These are phyloP conservation scores for Colletotrichum liaoningense DNA, from an alignment of 2,329 filamentous ascomycete species.

Conservation along the genomic window DNA sequence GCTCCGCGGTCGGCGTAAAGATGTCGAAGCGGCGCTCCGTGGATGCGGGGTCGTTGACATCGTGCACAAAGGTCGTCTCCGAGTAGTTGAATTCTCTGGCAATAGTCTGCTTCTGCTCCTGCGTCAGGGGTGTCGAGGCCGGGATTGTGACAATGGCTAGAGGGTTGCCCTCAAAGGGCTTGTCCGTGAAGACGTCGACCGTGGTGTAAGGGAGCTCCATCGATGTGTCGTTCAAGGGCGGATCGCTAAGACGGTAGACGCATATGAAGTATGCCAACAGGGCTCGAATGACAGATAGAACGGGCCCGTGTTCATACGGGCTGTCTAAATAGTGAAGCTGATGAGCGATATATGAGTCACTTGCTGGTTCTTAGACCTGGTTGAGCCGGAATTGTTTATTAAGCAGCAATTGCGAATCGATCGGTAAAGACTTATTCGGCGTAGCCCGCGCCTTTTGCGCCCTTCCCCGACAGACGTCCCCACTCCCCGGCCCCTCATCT, in stretches of 20 bases:
- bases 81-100: slow-evolving; percentile 73
- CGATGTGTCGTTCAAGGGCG: not conserved
- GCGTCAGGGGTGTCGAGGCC: slow-evolving; percentile 53
- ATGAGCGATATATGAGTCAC: not conserved
- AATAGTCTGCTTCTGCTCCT: slow-evolving; percentile 67
- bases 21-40: slow-evolving; percentile 65
- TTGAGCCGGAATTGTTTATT: not conserved
- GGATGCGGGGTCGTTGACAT: slow-evolving; percentile 46
- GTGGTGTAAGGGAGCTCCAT: slow-evolving; percentile 62
- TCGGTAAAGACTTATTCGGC: not conserved
- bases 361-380: not conserved
- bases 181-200: slow-evolving; percentile 68
- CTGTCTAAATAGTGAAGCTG: not conserved
- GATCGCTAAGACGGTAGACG: too few species aligned
- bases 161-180: slow-evolving; percentile 66
- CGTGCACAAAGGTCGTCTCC: slow-evolving; percentile 73
- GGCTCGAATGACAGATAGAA: not conserved
- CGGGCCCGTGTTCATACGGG: not conserved
- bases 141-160: slow-evolving; percentile 70
- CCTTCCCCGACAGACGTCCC: slow-evolving; percentile 1
- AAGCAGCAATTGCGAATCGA: not conserved
- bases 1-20: slow-evolving; percentile 64
- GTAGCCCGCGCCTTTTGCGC: slow-evolving; percentile 5
- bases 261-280: not conserved
- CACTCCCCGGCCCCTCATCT: not conserved